Conservation (phyloP, 306 rosid genomes). For the Arachis hypogaea region DNA sequence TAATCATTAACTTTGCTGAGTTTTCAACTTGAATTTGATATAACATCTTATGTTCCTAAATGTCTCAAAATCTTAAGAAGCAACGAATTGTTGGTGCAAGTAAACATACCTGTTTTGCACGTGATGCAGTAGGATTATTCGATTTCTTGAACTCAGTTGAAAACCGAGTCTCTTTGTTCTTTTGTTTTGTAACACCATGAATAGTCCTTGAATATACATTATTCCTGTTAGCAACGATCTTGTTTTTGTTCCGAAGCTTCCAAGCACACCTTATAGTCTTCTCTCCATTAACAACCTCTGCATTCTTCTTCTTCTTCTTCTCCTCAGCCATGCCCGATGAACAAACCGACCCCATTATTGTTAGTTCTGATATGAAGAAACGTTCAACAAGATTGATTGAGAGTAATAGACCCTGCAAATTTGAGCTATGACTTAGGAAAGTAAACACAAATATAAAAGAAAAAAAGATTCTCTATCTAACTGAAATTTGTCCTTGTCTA, state of each 20-base stretch:
- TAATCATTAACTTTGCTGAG: too few relatives aligned
- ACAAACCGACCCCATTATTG: slow-evolving; percentile 76
- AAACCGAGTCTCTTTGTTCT: slow-evolving; percentile 40
- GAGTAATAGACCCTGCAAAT: not conserved
- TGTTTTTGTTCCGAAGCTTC: slow-evolving; percentile 44
- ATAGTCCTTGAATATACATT: slow-evolving; percentile 39
- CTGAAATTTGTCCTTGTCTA: slow-evolving; percentile 11
- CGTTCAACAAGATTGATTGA: slow-evolving; percentile 1
- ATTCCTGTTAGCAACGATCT: slow-evolving; percentile 35
- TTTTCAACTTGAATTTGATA: too few relatives aligned
- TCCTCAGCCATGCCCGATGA: slow-evolving; percentile 43
- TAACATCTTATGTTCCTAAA: too few relatives aligned
- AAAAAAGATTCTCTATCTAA: not conserved
- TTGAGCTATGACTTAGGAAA: not conserved
- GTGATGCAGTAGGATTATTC: slow-evolving; percentile 27
- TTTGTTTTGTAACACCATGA: slow-evolving; percentile 34
- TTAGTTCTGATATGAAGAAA: slow-evolving; percentile 6
- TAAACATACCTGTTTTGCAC: slow-evolving; percentile 46
- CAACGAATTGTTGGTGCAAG: not conserved
- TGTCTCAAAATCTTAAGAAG: too few relatives aligned
- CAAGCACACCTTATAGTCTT: slow-evolving; percentile 38
- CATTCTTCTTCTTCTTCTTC: slow-evolving; percentile 34
- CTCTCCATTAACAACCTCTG: slow-evolving; percentile 10
- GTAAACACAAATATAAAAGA: not conserved
- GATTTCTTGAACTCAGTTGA: slow-evolving; percentile 51